Percentiles rank a stretch among this genome's conserved stretches.
Conservation (phyloP, 768 basidiomycete species). For the Flagelloscypha sp. region DNA sequence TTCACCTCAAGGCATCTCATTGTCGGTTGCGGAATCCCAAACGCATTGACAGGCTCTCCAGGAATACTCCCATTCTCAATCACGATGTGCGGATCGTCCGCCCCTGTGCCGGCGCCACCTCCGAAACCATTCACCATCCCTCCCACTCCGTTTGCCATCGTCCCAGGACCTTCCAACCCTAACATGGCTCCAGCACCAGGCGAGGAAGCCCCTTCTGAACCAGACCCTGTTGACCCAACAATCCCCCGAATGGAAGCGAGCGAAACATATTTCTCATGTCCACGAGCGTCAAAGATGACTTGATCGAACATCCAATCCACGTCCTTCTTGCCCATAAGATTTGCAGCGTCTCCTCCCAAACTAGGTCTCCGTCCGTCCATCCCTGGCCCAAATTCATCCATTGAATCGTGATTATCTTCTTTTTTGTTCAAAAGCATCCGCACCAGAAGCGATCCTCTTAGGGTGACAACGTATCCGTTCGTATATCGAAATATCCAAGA, state of each 20-base stretch:
- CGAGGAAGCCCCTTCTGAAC: slow-evolving; percentile 21
- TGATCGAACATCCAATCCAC: slow-evolving; percentile 43
- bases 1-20: slow-evolving; percentile 81
- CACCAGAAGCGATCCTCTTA: slow-evolving; percentile 66
- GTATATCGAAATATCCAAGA: slow-evolving; percentile 77
- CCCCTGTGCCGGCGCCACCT: slow-evolving; percentile 13
- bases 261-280: slow-evolving; percentile 68
- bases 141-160: slow-evolving; percentile 16
- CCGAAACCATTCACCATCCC: slow-evolving; percentile 4
- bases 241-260: slow-evolving; percentile 50
- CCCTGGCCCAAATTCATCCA: slow-evolving; percentile 18
- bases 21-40: slow-evolving; percentile 82
- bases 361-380: slow-evolving; percentile 14
- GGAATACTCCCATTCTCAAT: slow-evolving; percentile 64
- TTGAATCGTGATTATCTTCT: slow-evolving; percentile 28
- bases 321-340: not conserved
- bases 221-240: slow-evolving; percentile 33
- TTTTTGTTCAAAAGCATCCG: no score
- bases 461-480: slow-evolving; percentile 71
- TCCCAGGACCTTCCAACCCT: slow-evolving; percentile 15
- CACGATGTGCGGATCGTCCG: slow-evolving; percentile 57
- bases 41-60: slow-evolving; percentile 78
- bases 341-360: slow-evolving; percentile 7
- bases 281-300: slow-evolving; percentile 64
- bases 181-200: slow-evolving; percentile 20